Percentiles rank a stretch among this genome's conserved stretches.
phyloP scores from a whole-genome alignment of 495 filamentous ascomycete genomes.

The Parathielavia appendiculata region DNA sequence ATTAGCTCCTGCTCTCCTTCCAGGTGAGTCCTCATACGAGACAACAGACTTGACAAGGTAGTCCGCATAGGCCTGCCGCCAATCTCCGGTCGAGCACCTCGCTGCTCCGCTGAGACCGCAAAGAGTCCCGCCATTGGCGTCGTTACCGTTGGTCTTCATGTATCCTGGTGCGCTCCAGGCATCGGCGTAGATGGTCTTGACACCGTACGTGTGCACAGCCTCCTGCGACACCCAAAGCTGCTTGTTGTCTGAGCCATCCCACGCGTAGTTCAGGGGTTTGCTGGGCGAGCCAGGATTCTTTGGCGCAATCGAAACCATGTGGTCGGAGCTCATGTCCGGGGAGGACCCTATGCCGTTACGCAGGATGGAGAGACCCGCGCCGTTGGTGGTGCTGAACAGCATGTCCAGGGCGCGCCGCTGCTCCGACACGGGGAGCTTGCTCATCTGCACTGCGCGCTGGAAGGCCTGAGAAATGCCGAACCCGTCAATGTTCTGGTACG shows the following conservation, averaged over 20 bases:
- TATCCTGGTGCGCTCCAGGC: conserved; percentile 43
- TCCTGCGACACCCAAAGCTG: conserved; percentile 51
- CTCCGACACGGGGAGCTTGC: conserved; percentile 44
- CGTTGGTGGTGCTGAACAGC: conserved; percentile 47
- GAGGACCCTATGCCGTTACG: conserved; percentile 53
- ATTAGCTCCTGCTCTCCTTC: too few relatives aligned
- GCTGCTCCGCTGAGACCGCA: conserved; percentile 47
- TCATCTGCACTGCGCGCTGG: conserved; percentile 50
- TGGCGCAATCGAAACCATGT: conserved; percentile 47
- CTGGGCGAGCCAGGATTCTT: conserved; percentile 40
- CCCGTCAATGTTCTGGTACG: conserved; percentile 47
- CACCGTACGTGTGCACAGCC: conserved; percentile 43
- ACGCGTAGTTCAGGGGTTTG: conserved; percentile 41
- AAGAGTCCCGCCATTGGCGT: conserved; percentile 50
- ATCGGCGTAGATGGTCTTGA: conserved; percentile 50
- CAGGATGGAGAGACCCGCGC: conserved; percentile 52
- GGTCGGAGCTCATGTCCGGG: conserved; percentile 39
- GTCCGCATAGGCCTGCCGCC: conserved; percentile 52
- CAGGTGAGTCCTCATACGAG: too few relatives aligned
- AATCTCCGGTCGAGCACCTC: conserved; percentile 46
- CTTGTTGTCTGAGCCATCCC: conserved; percentile 49
- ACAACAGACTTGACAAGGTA: conserved; percentile 52
- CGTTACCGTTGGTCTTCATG: conserved; percentile 52
- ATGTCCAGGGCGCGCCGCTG: conserved; percentile 44
- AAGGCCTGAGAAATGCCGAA: conserved; percentile 53